Conservation (phyloP, 1,139 yeast species). For the Hanseniaspora sp. region DNA sequence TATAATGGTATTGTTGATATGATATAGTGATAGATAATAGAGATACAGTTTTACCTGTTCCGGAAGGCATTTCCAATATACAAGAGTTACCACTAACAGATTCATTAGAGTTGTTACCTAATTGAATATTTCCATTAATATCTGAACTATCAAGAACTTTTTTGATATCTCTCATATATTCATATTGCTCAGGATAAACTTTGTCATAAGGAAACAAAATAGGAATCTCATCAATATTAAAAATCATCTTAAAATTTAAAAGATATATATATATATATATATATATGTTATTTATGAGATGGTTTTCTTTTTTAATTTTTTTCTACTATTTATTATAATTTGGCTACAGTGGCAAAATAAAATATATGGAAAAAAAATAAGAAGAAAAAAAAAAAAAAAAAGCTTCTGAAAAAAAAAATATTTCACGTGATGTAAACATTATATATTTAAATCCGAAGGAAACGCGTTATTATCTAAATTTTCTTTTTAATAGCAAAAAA, state of each 20-base stretch:
- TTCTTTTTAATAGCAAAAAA: too few relatives aligned
- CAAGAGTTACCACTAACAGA: constrained; percentile 80
- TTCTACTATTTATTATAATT: too few relatives aligned
- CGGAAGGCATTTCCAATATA: constrained; percentile 98
- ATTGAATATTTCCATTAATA: constrained; percentile 9
- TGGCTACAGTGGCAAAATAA: too few relatives aligned
- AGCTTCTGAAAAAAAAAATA: too few relatives aligned
- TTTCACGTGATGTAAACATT: too few relatives aligned
- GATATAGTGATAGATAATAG: constrained; percentile 83
- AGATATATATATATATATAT: neutral
- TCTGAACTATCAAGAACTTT: constrained; percentile 54
- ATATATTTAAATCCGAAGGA: too few relatives aligned
- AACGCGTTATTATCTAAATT: too few relatives aligned
- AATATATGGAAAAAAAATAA: too few relatives aligned
- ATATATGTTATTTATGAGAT: too few relatives aligned
- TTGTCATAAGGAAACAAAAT: constrained; percentile 94
- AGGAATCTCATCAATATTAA: constrained; percentile 87
- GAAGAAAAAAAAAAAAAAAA: too few relatives aligned
- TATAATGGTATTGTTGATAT: constrained; percentile 80
- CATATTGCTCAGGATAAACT: constrained; percentile 95
- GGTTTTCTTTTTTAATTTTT: too few relatives aligned
- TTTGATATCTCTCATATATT: constrained; percentile 92
- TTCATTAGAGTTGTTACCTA: neutral
- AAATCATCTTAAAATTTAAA: constrained; percentile 30
- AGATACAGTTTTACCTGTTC: constrained; percentile 95